phyloP scores from a whole-genome alignment of 164 flowering plant genomes.

The Chimonanthus praecox region DNA sequence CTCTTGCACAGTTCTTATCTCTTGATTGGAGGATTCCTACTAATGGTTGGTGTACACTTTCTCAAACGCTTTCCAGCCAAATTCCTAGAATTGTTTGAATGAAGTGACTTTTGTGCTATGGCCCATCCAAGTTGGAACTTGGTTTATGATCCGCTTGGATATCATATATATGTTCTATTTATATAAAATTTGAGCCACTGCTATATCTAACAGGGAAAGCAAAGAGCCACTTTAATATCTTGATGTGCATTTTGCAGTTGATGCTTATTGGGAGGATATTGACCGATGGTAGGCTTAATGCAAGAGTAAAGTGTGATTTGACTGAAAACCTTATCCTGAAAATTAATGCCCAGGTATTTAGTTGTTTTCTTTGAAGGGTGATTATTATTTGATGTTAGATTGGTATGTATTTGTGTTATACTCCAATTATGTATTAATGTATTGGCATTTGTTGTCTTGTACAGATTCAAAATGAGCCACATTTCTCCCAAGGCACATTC shows the following conservation, averaged over 20 bases:
- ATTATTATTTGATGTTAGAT: background rate
- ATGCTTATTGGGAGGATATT: conserved; percentile 85
- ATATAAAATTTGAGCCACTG: background rate
- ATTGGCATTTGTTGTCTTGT: background rate
- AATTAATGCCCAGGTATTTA: conserved; percentile 71
- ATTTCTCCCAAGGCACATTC: conserved; percentile 82
- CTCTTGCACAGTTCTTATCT: background rate
- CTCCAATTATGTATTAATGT: background rate
- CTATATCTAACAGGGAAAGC: background rate
- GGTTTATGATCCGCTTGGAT: background rate
- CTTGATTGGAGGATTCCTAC: background rate
- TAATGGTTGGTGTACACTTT: background rate
- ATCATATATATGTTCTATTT: no score
- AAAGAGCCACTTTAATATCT: background rate
- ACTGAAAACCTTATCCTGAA: conserved; percentile 68
- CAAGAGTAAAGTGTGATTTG: conserved; percentile 70
- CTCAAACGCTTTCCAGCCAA: background rate
- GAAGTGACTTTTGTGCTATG: background rate
- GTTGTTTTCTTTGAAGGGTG: conserved; percentile 2
- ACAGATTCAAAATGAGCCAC: conserved; percentile 85
- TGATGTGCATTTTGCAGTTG: conserved; percentile 33
- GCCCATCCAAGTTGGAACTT: background rate
- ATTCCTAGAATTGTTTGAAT: background rate
- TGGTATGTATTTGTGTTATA: background rate
- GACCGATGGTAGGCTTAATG: conserved; percentile 83